Conservation (phyloP, 306 rosid species). For the Cucurbita ficifolia region DNA sequence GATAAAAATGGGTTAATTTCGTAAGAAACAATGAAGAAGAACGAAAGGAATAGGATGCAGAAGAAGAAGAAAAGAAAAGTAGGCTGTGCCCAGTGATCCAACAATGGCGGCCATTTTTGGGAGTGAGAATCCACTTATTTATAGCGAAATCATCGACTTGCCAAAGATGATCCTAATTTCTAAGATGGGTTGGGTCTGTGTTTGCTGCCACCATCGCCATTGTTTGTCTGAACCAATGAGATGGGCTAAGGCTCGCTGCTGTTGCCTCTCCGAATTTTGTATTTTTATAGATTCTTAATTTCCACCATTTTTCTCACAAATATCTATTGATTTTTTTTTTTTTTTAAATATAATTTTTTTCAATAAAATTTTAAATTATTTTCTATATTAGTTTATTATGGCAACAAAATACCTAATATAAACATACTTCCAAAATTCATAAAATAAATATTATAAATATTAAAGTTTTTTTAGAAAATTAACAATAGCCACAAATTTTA, state of each 20-base stretch:
- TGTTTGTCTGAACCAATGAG: neutral
- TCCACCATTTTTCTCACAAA: too few relatives aligned
- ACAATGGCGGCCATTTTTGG: slow-evolving; percentile 41
- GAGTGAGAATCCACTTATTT: slow-evolving; percentile 23
- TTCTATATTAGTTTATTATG: too few relatives aligned
- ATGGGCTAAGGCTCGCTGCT: neutral
- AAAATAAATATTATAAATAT: too few relatives aligned
- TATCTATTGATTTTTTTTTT: too few relatives aligned
- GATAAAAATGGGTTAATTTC: slow-evolving; percentile 5
- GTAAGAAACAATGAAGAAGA: slow-evolving; percentile 25
- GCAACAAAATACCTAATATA: too few relatives aligned
- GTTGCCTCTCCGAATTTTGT: neutral
- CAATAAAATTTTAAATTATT: too few relatives aligned
- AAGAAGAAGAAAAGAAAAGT: slow-evolving; percentile 15
- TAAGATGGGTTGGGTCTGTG: neutral
- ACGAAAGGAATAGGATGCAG: neutral
- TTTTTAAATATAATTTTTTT: too few relatives aligned
- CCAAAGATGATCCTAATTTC: neutral
- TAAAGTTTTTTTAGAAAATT: too few relatives aligned
- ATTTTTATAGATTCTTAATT: neutral
- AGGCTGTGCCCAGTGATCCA: slow-evolving; percentile 25
- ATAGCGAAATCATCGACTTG: slow-evolving; percentile 9
- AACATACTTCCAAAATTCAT: too few relatives aligned
- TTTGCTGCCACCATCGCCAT: neutral
- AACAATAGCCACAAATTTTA: too few relatives aligned